Evolutionary conservation across 352 stramenopile genomes (phyloP).

Genomic region (Globisporangium polare): DNA sequence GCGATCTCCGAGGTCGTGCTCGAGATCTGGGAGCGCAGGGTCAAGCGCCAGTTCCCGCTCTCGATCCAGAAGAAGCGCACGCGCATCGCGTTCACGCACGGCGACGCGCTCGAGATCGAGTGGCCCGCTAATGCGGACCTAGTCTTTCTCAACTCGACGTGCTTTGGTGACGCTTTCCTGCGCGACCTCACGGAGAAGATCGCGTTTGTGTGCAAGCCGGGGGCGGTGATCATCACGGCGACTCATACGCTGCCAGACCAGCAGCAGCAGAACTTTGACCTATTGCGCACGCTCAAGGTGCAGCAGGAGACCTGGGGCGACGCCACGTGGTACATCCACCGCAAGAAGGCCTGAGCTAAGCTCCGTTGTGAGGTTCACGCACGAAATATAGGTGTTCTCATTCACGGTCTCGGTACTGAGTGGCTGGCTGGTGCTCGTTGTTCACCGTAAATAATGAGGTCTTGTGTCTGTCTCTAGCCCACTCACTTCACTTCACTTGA

Average conservation of each 20-base stretch:
- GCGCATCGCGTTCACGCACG: conserved; percentile 65
- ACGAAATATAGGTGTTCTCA: neutral
- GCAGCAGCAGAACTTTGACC: conserved; percentile 38
- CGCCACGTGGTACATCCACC: conserved; percentile 54
- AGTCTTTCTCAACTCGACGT: conserved; percentile 90
- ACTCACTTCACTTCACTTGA: conserved; percentile 24
- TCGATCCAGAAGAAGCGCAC: conserved; percentile 67
- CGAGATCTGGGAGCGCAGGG: conserved; percentile 45
- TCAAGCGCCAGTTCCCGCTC: conserved; percentile 43
- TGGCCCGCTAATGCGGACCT: conserved; percentile 59
- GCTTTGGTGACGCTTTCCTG: conserved; percentile 75
- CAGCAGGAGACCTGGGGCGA: conserved; percentile 55
- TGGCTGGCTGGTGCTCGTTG: neutral
- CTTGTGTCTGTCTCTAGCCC: no score
- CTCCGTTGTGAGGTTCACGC: neutral
- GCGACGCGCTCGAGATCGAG: conserved; percentile 66
- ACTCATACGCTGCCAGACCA: conserved; percentile 47
- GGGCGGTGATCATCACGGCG: conserved; percentile 55
- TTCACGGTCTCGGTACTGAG: neutral
- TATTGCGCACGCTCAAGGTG: conserved; percentile 37
- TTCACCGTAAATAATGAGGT: no score
- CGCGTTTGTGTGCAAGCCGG: conserved; percentile 39
- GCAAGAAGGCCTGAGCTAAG: conserved; percentile 29
- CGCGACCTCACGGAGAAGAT: conserved; percentile 44
- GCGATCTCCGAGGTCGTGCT: conserved; percentile 53